phyloP scores from a whole-genome alignment of 2,329 filamentous ascomycete species.

The Penicillium concentricum region DNA sequence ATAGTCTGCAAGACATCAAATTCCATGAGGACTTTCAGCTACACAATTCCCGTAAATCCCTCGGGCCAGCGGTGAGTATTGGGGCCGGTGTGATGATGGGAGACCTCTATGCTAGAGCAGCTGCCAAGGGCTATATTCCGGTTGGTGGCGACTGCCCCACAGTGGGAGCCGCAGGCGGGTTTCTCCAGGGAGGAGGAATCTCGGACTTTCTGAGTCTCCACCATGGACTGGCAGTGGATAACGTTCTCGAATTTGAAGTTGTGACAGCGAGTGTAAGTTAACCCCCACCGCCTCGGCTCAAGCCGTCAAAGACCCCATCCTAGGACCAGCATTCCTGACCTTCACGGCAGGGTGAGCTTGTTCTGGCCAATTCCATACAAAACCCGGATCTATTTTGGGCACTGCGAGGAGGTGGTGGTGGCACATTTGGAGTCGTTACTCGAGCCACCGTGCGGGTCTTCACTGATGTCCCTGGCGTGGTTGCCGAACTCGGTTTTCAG shows the following conservation, averaged over 20 bases:
- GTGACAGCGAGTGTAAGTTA: slow-evolving; percentile 45
- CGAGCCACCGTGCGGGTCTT: slow-evolving; percentile 1
- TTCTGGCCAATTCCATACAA: slow-evolving; percentile 44
- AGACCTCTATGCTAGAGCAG: slow-evolving; percentile 6
- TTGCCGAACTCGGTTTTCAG: not conserved
- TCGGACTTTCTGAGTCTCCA: slow-evolving; percentile 46
- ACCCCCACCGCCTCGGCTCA: too few species aligned
- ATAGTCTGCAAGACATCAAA: slow-evolving; percentile 34
- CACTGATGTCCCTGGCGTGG: not conserved
- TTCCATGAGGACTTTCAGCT: not conserved
- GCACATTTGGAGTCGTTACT: slow-evolving; percentile 12
- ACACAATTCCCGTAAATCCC: not conserved
- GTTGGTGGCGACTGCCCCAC: slow-evolving; percentile 14
- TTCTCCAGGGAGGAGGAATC: slow-evolving; percentile 43
- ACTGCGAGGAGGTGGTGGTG: slow-evolving; percentile 25
- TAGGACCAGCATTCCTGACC: too few species aligned
- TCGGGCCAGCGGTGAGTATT: slow-evolving; percentile 7
- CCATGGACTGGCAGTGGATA: slow-evolving; percentile 53
- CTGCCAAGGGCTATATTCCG: not conserved
- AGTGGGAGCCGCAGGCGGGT: slow-evolving; percentile 34
- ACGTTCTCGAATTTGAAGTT: slow-evolving; percentile 51
- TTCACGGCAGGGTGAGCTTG: slow-evolving; percentile 37
- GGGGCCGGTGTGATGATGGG: slow-evolving; percentile 10
- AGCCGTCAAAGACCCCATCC: too few species aligned
- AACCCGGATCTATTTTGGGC: slow-evolving; percentile 53